Evolutionary conservation across 179 eudicot genomes (phyloP), one percentile per base, ranked within the genome.

Genomic region (Nepenthes alata): DNA sequence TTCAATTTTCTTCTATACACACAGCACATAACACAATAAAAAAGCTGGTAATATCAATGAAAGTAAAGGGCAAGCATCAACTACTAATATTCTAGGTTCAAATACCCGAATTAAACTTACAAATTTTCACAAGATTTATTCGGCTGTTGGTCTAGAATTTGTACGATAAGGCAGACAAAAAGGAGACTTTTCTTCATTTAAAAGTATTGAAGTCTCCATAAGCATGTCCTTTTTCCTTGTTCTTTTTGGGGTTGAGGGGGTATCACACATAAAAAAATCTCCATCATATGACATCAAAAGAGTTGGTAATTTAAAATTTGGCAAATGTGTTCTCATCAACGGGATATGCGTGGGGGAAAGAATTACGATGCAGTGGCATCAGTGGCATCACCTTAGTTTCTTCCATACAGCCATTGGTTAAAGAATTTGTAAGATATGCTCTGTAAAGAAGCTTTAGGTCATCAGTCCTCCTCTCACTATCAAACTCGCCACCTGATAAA

Each of bases 371-470:
- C 25, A 35, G 41, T 36, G 61, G 37, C 35, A 59, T 65, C 25
- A 35, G 41, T 36, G 61, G 37, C 35, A 59, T 65, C 50, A 91
- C 97, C 96, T 89, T 91, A 45, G 60, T 75, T 55, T 89, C 89
- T 64, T 91, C 98, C 81, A 89, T 79, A 62, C 72, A 79, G 56
- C 96, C 95, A 80, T 78, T 59, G 12, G 97, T 83, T 61, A 89
- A 55, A 61, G 95, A 76, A 81, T 87, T 87, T 16, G 80, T 59
- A 55, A 85, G 73, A 80, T 83, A 93, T 53, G 91, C 85, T 81
- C 89, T 80, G 71, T 83, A 93, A 14, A 93, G 89, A 37, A 85
- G 88, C 85, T 93, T 93, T 62, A 93, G 72, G 71, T 89, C 98
- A 70, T 83, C 85, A 63, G 83, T 83, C 59, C 78, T 89, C 67